phyloP scores from a whole-genome alignment of 148 eudicot species.

The Bassia scoparia region DNA sequence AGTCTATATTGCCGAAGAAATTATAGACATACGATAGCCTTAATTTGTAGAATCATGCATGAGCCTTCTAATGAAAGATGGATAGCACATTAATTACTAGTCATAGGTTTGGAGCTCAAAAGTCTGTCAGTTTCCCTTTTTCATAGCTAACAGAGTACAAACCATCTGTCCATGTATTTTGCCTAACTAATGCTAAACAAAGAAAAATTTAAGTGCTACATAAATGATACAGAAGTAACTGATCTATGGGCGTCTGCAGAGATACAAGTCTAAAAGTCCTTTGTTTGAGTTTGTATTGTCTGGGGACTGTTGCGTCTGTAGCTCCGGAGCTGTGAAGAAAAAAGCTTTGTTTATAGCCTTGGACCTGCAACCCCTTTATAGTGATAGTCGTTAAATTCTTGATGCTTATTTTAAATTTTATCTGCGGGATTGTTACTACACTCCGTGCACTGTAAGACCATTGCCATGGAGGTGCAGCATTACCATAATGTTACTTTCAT shows the following conservation, averaged over 20 bases:
- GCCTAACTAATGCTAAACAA: neutral
- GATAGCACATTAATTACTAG: neutral
- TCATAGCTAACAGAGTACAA: neutral
- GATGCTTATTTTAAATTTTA: no score
- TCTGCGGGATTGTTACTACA: no score
- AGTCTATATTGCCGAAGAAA: neutral
- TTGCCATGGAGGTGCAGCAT: no score
- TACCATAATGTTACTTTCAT: no score
- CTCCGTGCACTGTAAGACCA: no score
- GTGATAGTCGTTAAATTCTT: no score
- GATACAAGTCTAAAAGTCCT: neutral
- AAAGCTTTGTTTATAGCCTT: neutral
- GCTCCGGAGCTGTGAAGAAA: neutral
- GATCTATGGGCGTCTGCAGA: neutral
- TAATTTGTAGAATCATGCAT: neutral
- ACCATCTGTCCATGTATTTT: neutral
- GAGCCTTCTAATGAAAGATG: no score
- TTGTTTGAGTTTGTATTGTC: neutral
- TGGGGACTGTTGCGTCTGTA: no score
- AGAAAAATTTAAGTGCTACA: neutral
- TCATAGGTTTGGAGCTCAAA: neutral
- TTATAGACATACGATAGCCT: neutral
- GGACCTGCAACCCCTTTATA: neutral
- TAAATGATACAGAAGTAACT: neutral
- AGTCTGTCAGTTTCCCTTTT: neutral